Percentiles rank a stretch among this genome's conserved stretches.
Evolutionary conservation across 805 yeast genomes (phyloP).

Genomic region (Komagataella mondaviorum): DNA sequence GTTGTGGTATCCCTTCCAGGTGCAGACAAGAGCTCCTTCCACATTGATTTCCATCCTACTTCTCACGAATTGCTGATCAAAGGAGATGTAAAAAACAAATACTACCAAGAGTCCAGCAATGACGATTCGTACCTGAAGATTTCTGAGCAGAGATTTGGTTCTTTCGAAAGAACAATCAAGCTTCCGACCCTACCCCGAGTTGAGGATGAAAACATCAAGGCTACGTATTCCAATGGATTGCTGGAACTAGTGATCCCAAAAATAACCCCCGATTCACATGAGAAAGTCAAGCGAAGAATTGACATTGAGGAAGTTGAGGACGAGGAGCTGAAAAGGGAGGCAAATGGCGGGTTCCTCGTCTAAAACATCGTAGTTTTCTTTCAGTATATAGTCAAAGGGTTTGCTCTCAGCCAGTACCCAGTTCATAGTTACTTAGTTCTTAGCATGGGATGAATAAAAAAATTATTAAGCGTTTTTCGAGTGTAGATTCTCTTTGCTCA

Average conservation of each 20-base stretch:
- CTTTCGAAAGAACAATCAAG: conserved; percentile 41
- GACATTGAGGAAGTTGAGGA: conserved; percentile 34
- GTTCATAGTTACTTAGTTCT: not conserved
- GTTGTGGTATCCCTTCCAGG: conserved; percentile 47
- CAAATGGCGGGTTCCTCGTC: conserved; percentile 2
- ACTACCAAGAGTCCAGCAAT: conserved; percentile 11
- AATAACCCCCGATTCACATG: conserved; percentile 12
- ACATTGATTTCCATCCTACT: conserved; percentile 46
- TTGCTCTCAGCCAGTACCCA: not conserved
- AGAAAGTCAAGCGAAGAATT: conserved; percentile 28
- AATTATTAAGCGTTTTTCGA: not conserved
- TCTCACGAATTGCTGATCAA: conserved; percentile 37
- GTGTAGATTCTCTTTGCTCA: not conserved
- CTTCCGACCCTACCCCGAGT: conserved; percentile 41
- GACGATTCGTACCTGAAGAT: conserved; percentile 20
- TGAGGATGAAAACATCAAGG: conserved; percentile 38
- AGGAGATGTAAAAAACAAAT: conserved; percentile 29
- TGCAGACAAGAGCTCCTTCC: conserved; percentile 35
- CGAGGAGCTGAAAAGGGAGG: conserved; percentile 22
- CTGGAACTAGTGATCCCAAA: conserved; percentile 40
- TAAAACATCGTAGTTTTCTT: not conserved
- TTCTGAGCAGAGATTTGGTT: conserved; percentile 42
- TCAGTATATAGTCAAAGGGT: not conserved
- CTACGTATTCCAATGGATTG: conserved; percentile 39
- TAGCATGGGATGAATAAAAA: not conserved